Evolutionary conservation across 2,329 filamentous ascomycete species (phyloP), one percentile per base, ranked within the genome.

Genomic region (Magnaporthales sp.): DNA sequence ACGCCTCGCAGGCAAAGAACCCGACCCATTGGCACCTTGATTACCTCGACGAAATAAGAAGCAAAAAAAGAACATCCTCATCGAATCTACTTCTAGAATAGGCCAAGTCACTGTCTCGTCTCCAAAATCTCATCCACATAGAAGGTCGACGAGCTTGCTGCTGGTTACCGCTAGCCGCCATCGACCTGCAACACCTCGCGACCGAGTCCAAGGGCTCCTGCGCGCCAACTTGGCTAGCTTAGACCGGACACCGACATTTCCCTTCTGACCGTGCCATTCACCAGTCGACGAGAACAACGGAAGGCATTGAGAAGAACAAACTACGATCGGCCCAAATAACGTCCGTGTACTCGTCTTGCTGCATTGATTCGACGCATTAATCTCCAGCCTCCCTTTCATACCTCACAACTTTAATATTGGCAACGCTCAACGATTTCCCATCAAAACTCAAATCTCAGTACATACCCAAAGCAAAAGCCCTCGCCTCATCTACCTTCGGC

Each of bases 311-410:
- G 10, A 27, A n/a, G 60, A 31, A n/a, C 60, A 62, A 62, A n/a
- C 30, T 30, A 32, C 60, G 24, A n/a, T 29, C 60, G 60, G 30
- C 60, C 27, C 60, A 30, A 62, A 62, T 15, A 26, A 30, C 60
- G 60, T 32, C 26, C 60, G 60, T 32, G 30, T 62, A 22, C 62
- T 46, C 22, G n/a, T 31, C 58, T 30, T 46, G 8, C 24, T 67
- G 63, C 66, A 67, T 67, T 67, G 61, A 67, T 67, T 67, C 66
- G 27, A 54, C 30, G 66, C 66, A 65, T 67, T 67, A 62, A 62
- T 65, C 32, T 30, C 58, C 31, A 64, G 26, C 54, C 54, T 58
- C 54, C 54, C 54, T 22, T n/a, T 58, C 54, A 58, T 58, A 58
- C 54, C 54, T 58, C 54, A 4, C 54, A 15, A 26, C 19, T 26